Conservation (phyloP, 164 flowering plant species). For the Nymphaea thermarum region DNA sequence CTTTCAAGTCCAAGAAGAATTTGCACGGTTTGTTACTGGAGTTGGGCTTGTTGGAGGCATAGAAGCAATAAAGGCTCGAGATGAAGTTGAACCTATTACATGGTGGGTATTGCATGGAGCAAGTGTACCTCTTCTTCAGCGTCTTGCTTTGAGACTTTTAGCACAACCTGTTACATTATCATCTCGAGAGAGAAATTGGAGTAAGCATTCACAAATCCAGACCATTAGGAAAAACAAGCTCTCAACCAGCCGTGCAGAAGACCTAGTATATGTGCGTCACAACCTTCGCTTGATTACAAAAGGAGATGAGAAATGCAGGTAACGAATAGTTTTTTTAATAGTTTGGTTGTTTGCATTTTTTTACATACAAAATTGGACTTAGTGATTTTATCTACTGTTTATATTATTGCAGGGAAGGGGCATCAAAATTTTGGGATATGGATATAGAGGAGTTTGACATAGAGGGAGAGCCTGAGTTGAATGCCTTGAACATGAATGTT, state of each 20-base stretch:
- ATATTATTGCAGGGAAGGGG: neutral
- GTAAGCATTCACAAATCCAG: neutral
- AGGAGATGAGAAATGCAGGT: neutral
- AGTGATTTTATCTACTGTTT: neutral
- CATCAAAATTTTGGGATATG: neutral
- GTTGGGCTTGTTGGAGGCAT: neutral
- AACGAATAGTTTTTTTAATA: neutral
- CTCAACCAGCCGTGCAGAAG: neutral
- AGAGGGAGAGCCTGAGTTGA: neutral
- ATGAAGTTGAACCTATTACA: neutral
- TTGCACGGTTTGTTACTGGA: neutral
- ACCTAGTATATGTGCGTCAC: neutral
- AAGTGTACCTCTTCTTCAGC: neutral
- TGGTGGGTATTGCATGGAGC: conserved; percentile 1
- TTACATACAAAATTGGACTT: neutral
- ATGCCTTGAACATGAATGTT: neutral
- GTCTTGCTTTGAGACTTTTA: neutral
- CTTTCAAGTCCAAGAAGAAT: neutral
- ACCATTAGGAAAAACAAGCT: neutral
- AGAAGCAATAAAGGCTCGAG: neutral
- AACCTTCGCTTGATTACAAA: neutral
- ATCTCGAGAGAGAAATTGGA: conserved; percentile 1
- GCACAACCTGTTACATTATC: neutral
- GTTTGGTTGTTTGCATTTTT: neutral
- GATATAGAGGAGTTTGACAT: neutral